Conservation (phyloP, 1,284 basidiomycete genomes). For the Ganoderma multipileum region DNA sequence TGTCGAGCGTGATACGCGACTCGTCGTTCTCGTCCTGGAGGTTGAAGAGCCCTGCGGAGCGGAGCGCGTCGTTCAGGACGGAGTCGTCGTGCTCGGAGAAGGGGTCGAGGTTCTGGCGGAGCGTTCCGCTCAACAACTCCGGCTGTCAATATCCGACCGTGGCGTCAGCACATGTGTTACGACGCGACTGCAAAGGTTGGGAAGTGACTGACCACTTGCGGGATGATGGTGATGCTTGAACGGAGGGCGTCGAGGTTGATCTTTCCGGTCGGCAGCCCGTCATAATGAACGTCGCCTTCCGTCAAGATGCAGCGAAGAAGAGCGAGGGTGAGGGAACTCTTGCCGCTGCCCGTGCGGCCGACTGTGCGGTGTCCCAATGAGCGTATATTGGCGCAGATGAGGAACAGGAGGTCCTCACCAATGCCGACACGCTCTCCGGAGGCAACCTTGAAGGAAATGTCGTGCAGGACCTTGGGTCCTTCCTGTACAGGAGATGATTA, state of each 20-base stretch:
- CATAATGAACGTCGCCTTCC: conserved; percentile 50
- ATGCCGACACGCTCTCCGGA: conserved; percentile 64
- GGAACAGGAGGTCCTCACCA: neutral
- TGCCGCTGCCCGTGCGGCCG: conserved; percentile 65
- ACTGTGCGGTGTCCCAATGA: conserved; percentile 34
- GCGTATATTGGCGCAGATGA: no score
- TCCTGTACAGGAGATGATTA: conserved; percentile 33
- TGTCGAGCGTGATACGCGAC: conserved; percentile 61
- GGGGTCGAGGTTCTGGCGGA: conserved; percentile 72
- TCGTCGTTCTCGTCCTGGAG: conserved; percentile 57
- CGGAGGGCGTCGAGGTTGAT: conserved; percentile 69
- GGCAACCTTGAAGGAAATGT: conserved; percentile 54
- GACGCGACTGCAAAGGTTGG: neutral
- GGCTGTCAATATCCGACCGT: conserved; percentile 52
- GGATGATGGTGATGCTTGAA: conserved; percentile 56
- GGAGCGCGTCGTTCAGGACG: conserved; percentile 55
- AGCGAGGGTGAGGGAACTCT: conserved; percentile 51
- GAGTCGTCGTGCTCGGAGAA: conserved; percentile 80
- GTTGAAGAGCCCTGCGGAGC: conserved; percentile 56
- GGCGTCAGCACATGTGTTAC: neutral
- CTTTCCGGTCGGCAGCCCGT: conserved; percentile 39
- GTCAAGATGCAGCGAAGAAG: conserved; percentile 54
- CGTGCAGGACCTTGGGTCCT: conserved; percentile 55
- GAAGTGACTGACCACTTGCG: conserved; percentile 37
- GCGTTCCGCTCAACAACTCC: conserved; percentile 65